These are phyloP conservation scores for Iris pallida DNA, from an alignment of 116 monocot genomes.

Conservation along the genomic window DNA sequence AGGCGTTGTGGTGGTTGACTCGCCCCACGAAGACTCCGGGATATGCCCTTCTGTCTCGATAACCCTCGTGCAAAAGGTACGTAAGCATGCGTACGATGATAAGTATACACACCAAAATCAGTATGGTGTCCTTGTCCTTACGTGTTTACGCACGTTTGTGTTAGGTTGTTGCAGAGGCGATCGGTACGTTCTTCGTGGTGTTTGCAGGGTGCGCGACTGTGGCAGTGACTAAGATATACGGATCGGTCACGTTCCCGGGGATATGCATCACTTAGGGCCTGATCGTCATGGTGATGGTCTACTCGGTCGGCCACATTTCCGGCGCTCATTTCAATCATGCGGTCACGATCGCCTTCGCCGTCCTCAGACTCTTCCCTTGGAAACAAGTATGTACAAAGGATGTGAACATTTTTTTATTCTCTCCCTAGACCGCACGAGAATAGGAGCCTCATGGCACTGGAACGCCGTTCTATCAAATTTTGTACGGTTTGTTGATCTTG, in stretches of 20 bases:
- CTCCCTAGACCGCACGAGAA: no score
- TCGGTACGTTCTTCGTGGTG: slow-evolving; percentile 17
- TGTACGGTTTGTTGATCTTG: no score
- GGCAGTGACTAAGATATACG: slow-evolving; percentile 10
- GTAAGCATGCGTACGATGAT: background rate
- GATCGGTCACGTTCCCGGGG: slow-evolving; percentile 8
- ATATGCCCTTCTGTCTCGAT: background rate
- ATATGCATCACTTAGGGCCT: slow-evolving; percentile 14
- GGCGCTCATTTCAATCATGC: slow-evolving; percentile 37
- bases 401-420: no score
- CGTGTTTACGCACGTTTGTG: background rate
- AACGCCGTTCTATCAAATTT: no score
- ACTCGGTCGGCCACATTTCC: slow-evolving; percentile 20
- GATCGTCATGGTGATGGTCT: slow-evolving; percentile 20
- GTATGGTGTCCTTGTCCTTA: no score
- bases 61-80: slow-evolving; percentile 7
- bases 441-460: no score
- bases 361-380: slow-evolving; percentile 13
- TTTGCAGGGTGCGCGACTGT: slow-evolving; percentile 10
- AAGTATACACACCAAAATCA: no score
- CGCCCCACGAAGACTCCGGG: background rate
- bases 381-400: background rate
- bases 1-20: background rate
- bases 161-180: slow-evolving; percentile 5
- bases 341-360: slow-evolving; percentile 20